Base-by-base conservation (phyloP, 495 filamentous ascomycete genomes). In the Hypoxylon perforatum region DNA sequence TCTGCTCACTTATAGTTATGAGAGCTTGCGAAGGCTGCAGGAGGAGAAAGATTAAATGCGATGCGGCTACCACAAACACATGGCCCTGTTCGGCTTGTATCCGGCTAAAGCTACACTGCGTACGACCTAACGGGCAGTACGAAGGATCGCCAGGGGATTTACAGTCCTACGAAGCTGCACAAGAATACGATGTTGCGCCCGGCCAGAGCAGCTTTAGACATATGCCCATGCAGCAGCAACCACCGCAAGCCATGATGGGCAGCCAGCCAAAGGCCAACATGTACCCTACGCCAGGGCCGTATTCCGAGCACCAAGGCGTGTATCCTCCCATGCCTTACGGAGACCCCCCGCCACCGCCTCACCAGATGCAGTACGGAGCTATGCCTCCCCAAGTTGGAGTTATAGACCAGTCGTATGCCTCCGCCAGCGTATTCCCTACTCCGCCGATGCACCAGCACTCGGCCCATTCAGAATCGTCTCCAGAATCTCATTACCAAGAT, bases 81-180 rank as follows among this genome's bases (percentile, higher is more conserved):
- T 99, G 95, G 95, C 95, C 95, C 10, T 99, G 95, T 74, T 93
- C 93, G 57, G 92, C 95, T 36, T 99, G 95, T 75, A 88, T 91
- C 50, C 89, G 95, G 48, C 81, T 98, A 53, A 97, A 97, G 79
- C 82, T 97, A 61, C 90, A 94, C 63, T 99, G 95, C 74, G 90
- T 96, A 35, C 93, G 94, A 49, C 95, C 95, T 3, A 94, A 92
- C 54, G 88, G 96, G 47, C 92, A 95, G 73, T 94, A 98, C 68
- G 87, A 90, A 53, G 91, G 92, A 35, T 89, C 85, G 68, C 73
- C 81, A 33, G 73, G 81, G 48, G 85, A 82, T 23, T 54, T 76
- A 14, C 76, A 79, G 18, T 73, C 75, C 3, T 85, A 84, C 56
- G 84, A 85, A 33, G 73, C 77, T n/a, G 63, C 79, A 30, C 76